These are phyloP conservation scores for Citrus trifoliata DNA, from an alignment of 345 rosid genomes.

Conservation along the genomic window DNA sequence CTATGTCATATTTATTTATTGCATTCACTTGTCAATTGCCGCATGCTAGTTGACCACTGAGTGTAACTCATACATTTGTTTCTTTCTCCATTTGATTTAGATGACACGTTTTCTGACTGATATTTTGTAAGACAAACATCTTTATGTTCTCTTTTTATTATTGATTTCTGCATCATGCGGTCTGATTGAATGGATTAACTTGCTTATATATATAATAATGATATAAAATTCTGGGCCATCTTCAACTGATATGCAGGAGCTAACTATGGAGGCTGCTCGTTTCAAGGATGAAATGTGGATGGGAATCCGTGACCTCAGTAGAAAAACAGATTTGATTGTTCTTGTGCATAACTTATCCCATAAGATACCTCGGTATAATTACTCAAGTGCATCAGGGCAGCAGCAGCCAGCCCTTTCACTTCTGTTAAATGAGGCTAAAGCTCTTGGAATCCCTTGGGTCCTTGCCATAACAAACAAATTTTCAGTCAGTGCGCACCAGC, in stretches of 20 bases:
- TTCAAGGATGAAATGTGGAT: conserved; percentile 92
- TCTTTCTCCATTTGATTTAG: not conserved
- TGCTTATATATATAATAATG: not conserved
- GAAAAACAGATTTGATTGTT: conserved; percentile 78
- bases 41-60: not conserved
- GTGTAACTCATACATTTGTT: not conserved
- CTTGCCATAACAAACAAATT: conserved; percentile 93
- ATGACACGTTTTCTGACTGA: not conserved
- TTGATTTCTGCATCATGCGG: not conserved
- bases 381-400: conserved; percentile 40
- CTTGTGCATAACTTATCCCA: conserved; percentile 96
- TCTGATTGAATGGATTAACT: not conserved
- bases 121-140: not conserved
- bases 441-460: conserved; percentile 96
- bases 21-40: not conserved
- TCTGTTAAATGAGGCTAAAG: conserved; percentile 81
- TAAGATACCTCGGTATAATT: conserved; percentile 66
- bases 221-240: not conserved
- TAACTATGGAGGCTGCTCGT: conserved; percentile 58
- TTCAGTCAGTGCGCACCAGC: conserved; percentile 98
- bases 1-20: not conserved
- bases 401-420: conserved; percentile 78
- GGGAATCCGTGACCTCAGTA: conserved; percentile 73
- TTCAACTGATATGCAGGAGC: conserved; percentile 45
- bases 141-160: not conserved